Evolutionary conservation across 75 land plant species (phyloP).

Genomic region (Pinus tabuliformis): DNA sequence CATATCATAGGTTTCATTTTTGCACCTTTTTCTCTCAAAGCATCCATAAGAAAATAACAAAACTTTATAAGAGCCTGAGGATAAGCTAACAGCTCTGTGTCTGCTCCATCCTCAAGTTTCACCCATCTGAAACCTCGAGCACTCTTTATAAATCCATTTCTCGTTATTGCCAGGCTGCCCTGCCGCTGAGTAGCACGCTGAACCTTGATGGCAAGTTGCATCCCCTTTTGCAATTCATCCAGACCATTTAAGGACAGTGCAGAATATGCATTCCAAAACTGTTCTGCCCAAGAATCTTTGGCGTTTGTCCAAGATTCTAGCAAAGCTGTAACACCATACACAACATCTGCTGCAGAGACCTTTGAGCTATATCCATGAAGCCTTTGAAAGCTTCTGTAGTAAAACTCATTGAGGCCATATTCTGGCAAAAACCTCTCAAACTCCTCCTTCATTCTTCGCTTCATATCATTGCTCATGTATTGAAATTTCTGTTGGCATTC

Average conservation of each 20-base stretch:
- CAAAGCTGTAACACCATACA: conserved; percentile 90
- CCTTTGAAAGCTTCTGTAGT: conserved; percentile 76
- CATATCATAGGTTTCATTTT: conserved; percentile 87
- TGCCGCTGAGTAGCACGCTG: conserved; percentile 81
- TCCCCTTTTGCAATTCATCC: conserved; percentile 61
- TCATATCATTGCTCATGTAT: conserved; percentile 84
- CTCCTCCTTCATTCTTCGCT: conserved; percentile 68
- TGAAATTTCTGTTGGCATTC: conserved; percentile 92
- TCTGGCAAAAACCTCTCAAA: conserved; percentile 70
- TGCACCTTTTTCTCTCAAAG: conserved; percentile 81
- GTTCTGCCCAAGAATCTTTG: conserved; percentile 50
- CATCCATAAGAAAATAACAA: conserved; percentile 93
- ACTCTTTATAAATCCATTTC: conserved; percentile 75
- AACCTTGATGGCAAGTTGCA: conserved; percentile 83
- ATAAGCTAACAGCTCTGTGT: conserved; percentile 64
- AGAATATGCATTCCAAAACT: conserved; percentile 68
- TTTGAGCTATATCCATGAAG: conserved; percentile 76
- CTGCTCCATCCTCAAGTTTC: conserved; percentile 71
- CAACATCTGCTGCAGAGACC: conserved; percentile 96
- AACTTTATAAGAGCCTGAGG: conserved; percentile 88
- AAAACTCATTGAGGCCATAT: conserved; percentile 79
- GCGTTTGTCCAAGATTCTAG: conserved; percentile 61
- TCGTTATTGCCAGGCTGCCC: conserved; percentile 87
- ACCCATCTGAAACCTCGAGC: conserved; percentile 80
- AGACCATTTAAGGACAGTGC: conserved; percentile 66